Base-by-base conservation (phyloP, 1,284 basidiomycete genomes). In the Rhodotorula mucilaginosa region DNA sequence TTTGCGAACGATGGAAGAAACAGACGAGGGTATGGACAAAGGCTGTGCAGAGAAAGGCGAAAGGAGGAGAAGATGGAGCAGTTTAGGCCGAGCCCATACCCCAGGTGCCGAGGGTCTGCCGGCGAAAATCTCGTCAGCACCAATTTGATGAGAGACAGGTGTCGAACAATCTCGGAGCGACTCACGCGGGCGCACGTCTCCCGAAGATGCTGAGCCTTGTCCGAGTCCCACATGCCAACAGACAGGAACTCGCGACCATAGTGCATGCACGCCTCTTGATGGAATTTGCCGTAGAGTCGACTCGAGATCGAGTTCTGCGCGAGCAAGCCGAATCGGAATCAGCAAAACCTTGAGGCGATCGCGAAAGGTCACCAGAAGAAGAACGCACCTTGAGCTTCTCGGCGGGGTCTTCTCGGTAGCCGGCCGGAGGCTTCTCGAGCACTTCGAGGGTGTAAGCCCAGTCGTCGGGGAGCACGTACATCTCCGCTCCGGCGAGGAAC, bases 221-320 rank as follows among this genome's bases (percentile, higher is more conserved):
- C 75, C 29, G 74, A 72, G 26, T 79, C 73, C 79, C 79, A 80
- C 66, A 76, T 69, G 13, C 68, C 68, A 23, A 79, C 58, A 19
- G 76, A 78, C 16, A 79, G 69, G 69, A 80, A 78, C 65, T 79
- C 79, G 49, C 79, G 72, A 6, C 79, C 79, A 61, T 80, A 79
- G 65, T 80, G 79, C 79, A 80, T 79, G 69, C 79, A 80, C 44
- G 78, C 79, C 61, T 80, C 79, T 48, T 77, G 75, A 61, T 78
- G 77, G 61, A 79, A 80, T 57, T 80, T 80, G 64, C 75, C 78
- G 65, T 79, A 80, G 52, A 80, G 68, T 31, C 78, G 69, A 21
- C 74, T 74, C 39, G 77, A 73, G 66, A 80, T 79, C 12, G 78
- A 72, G 57, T 72, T 75, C 78, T 79, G 69, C 46, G 19, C 3